Conservation (phyloP, 495 filamentous ascomycete species). For the Lepidopterella palustris region DNA sequence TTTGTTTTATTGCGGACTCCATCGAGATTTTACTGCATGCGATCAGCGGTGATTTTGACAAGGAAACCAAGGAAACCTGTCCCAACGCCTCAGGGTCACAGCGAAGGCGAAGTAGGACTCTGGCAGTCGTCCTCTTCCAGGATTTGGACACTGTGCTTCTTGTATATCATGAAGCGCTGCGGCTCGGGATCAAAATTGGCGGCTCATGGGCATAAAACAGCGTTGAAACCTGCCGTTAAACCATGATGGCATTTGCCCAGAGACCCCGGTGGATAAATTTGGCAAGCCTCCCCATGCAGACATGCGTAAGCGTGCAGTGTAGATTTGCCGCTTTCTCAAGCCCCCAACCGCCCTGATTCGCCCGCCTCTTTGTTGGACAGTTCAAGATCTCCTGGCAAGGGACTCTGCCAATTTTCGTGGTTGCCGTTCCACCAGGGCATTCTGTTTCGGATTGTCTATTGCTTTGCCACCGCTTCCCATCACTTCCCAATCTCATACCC, state of each 20-base stretch:
- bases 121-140: no score
- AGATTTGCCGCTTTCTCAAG: slow-evolving; percentile 1
- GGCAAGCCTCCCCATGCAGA: background rate
- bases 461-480: background rate
- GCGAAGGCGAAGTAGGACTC: background rate
- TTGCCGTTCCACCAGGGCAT: background rate
- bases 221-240: background rate
- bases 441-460: background rate
- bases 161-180: background rate
- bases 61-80: no score
- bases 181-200: background rate
- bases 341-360: slow-evolving; percentile 1
- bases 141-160: no score
- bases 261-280: background rate
- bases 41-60: no score
- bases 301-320: background rate
- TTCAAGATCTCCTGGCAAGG: background rate
- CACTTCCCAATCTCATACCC: no score
- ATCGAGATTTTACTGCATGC: no score
- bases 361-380: background rate
- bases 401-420: slow-evolving; percentile 2
- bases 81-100: background rate
- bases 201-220: background rate
- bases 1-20: no score
- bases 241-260: slow-evolving; percentile 1